phyloP scores from a whole-genome alignment of 176 grass and related monocot species.

The Zizania latifolia region DNA sequence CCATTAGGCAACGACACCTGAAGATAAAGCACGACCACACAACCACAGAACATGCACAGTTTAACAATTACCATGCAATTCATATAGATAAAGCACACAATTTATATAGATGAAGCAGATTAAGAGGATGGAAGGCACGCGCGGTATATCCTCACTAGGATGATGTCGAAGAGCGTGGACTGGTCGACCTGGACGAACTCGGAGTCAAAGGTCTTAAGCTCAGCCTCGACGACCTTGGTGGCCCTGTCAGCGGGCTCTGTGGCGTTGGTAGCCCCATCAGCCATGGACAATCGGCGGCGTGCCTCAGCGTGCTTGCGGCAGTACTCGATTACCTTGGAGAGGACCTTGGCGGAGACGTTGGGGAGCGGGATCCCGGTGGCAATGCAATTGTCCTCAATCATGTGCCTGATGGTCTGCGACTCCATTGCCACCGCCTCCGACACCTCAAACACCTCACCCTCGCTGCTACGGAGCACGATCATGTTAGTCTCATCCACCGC shows the following conservation, averaged over 20 bases:
- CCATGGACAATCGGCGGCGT: background rate
- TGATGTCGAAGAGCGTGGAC: slow-evolving; percentile 49
- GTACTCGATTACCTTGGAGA: slow-evolving; percentile 47
- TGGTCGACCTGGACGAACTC: slow-evolving; percentile 59
- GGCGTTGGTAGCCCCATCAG: too few species aligned
- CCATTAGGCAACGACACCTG: too few species aligned
- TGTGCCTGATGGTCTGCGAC: slow-evolving; percentile 47
- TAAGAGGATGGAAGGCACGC: background rate
- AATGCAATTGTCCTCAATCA: slow-evolving; percentile 50
- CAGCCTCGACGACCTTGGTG: background rate
- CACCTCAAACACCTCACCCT: slow-evolving; percentile 41
- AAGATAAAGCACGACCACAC: background rate
- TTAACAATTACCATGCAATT: background rate
- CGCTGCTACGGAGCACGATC: slow-evolving; percentile 31
- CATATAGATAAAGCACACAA: background rate
- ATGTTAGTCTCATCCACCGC: background rate
- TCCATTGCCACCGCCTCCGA: slow-evolving; percentile 36
- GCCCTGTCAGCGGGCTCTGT: background rate
- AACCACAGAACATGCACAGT: background rate
- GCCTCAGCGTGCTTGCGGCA: slow-evolving; percentile 49
- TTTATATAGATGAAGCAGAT: background rate
- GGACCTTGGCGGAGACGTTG: slow-evolving; percentile 48
- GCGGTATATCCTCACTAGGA: slow-evolving; percentile 22
- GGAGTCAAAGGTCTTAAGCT: slow-evolving; percentile 39
- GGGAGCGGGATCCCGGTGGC: slow-evolving; percentile 41